Base-by-base conservation (phyloP, 352 stramenopile species). In the Pythium graminicola region DNA sequence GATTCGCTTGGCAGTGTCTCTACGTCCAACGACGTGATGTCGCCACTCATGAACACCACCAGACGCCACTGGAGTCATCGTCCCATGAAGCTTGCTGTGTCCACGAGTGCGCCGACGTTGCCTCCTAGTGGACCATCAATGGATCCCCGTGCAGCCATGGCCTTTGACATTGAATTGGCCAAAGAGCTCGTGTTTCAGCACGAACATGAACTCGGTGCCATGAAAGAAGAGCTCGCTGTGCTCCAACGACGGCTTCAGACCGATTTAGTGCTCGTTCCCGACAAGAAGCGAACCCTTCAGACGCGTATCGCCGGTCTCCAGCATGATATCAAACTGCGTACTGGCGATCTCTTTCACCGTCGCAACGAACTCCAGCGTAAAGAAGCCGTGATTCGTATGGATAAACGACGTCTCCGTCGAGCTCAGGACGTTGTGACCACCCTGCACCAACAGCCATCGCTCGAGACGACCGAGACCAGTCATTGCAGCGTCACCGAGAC, bases 361-460 rank as follows among this genome's bases (percentile, higher is more conserved):
- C 72, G 69, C 50, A 89, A 92, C 57, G 76, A 89, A 41, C 62
- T 92, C 13, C 76, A 73, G 27, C 70, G 72, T 23, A 85, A 85
- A 31, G 72, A 81, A 42, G 58, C 64, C 13, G 70, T 72, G 44
- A 27, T 68, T 19, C 41, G 54, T 7, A 50, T 68, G 47, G 54
- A 63, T 28, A 60, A 50, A 17, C 52, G 53, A 17, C 60, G 48
- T 6, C 11, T 26, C 14, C 31, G 4, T 14, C 51, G 40, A 11
- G 26, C 49, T 27, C 53, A 46, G 35, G 41, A 55, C 16, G 36
- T 36, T 19, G 31, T 23, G 4, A 23, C 10, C 4, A 13, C 20
- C 20, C 43, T 60, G 23, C 40, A 55, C 27, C 27, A 43, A 11
- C 28, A 54, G 29, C 49, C 19, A n/a, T 4, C 53, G 35, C 27